Evolutionary conservation across 2,329 filamentous ascomycete species (phyloP).

Genomic region (Sphaerostilbella broomeana): DNA sequence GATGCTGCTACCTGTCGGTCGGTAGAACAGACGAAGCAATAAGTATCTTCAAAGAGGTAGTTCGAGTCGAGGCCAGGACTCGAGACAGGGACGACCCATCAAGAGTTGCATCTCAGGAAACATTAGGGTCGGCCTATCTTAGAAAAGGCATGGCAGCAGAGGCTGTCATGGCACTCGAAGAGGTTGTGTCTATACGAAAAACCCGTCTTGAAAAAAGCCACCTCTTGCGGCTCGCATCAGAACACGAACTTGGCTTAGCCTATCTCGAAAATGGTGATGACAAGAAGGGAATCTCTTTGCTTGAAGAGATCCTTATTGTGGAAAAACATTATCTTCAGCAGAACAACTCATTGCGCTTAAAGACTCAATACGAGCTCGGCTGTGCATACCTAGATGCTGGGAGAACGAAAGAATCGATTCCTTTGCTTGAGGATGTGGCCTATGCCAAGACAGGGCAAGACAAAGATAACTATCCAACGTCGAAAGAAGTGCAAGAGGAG

Average conservation of each 20-base stretch:
- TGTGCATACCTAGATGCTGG: slow-evolving; percentile 3
- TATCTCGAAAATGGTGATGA: neutral
- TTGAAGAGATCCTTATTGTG: slow-evolving; percentile 3
- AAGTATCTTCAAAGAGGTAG: neutral
- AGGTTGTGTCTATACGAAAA: neutral
- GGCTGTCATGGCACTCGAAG: neutral
- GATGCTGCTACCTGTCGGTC: slow-evolving; percentile 1
- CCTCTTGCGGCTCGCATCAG: slow-evolving; percentile 2
- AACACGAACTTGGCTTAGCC: neutral
- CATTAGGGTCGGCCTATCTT: neutral
- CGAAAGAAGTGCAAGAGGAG: neutral
- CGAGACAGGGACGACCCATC: neutral
- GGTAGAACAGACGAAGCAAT: slow-evolving; percentile 3
- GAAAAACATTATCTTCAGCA: neutral
- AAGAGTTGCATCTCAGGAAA: neutral
- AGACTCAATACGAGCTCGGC: slow-evolving; percentile 12
- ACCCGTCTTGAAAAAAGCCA: neutral
- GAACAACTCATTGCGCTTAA: slow-evolving; percentile 3
- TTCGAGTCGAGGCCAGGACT: neutral
- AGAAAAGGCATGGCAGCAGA: neutral
- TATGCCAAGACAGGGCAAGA: neutral
- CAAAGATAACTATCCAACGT: neutral
- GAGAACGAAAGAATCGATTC: slow-evolving; percentile 1
- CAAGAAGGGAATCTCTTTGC: slow-evolving; percentile 5
- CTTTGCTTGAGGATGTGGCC: slow-evolving; percentile 7